A percentile compares a stretch with the other conserved stretches of the same genome.
phyloP scores from a whole-genome alignment of 2,329 filamentous ascomycete genomes.

The Furcasterigmium sp. region DNA sequence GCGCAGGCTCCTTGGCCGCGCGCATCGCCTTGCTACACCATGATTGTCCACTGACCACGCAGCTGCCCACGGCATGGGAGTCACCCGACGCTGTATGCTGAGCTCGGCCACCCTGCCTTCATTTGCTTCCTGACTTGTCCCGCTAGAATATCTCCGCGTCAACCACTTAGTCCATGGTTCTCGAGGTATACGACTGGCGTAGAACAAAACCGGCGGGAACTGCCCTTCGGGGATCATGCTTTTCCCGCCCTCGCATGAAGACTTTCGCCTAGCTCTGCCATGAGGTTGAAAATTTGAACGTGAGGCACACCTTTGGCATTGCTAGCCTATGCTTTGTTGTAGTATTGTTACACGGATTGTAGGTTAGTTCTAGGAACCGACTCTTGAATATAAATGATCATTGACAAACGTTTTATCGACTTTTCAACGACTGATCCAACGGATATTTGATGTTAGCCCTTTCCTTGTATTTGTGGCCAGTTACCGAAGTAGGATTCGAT shows the following conservation, averaged over 20 bases:
- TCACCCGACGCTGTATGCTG: too few species aligned
- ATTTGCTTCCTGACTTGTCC: conserved; percentile 19
- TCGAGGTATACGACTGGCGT: conserved; percentile 93
- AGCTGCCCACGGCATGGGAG: conserved; percentile 11
- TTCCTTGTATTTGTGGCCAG: too few species aligned
- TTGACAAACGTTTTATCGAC: too few species aligned
- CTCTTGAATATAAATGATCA: too few species aligned
- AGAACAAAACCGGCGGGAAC: conserved; percentile 57
- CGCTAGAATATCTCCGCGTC: conserved; percentile 89
- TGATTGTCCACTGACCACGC: neutral
- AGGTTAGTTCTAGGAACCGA: too few species aligned
- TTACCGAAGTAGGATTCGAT: too few species aligned
- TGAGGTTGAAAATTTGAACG: conserved; percentile 81
- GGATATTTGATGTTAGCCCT: too few species aligned
- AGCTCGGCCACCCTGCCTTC: neutral
- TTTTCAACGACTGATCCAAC: too few species aligned
- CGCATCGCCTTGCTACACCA: conserved; percentile 6
- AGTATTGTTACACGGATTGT: too few species aligned
- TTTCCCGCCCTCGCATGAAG: conserved; percentile 69
- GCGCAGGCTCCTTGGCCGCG: too few species aligned
- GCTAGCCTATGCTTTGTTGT: too few species aligned
- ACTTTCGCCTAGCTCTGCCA: conserved; percentile 60
- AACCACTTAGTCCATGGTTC: conserved; percentile 67
- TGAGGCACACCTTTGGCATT: conserved; percentile 68
- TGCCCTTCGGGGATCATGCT: conserved; percentile 39